These are phyloP conservation scores for Populus hybrid DNA, from an alignment of 441 rosid genomes.

Conservation along the genomic window DNA sequence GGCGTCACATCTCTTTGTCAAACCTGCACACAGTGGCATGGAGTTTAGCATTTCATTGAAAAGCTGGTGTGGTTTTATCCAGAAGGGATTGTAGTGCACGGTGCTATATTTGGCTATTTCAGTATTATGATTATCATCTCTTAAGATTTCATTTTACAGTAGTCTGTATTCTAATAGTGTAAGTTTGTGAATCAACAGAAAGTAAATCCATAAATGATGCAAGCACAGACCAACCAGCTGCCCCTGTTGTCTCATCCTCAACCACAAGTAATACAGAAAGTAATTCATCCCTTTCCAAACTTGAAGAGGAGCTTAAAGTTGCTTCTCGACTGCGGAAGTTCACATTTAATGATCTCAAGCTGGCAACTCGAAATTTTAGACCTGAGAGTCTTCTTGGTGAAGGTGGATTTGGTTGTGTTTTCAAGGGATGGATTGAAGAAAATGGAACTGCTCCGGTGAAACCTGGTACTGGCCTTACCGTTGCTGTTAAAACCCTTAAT, in stretches of 20 bases:
- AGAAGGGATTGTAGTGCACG: not conserved
- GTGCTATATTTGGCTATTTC: not conserved
- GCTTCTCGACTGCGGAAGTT: constrained; percentile 33
- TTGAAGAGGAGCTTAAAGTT: constrained; percentile 90
- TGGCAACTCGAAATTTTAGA: too few species aligned
- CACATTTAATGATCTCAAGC: too few species aligned
- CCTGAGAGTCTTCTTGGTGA: too few species aligned
- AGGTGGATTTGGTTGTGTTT: too few species aligned
- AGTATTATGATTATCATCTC: not conserved
- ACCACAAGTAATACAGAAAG: constrained; percentile 88
- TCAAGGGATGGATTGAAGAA: too few species aligned
- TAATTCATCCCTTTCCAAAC: constrained; percentile 79
- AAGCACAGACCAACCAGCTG: constrained; percentile 69
- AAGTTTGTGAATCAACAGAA: constrained; percentile 36
- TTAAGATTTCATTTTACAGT: not conserved
- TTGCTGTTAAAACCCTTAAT: too few species aligned
- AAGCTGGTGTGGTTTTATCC: not conserved
- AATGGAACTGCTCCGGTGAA: too few species aligned
- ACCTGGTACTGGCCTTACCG: too few species aligned
- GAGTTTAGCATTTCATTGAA: not conserved
- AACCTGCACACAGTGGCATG: not conserved
- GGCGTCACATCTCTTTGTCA: not conserved
- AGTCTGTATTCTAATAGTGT: not conserved
- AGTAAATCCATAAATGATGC: constrained; percentile 63
- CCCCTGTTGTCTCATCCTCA: constrained; percentile 61